Base-by-base conservation (phyloP, 768 basidiomycete genomes). In the Piloderma croceum region DNA sequence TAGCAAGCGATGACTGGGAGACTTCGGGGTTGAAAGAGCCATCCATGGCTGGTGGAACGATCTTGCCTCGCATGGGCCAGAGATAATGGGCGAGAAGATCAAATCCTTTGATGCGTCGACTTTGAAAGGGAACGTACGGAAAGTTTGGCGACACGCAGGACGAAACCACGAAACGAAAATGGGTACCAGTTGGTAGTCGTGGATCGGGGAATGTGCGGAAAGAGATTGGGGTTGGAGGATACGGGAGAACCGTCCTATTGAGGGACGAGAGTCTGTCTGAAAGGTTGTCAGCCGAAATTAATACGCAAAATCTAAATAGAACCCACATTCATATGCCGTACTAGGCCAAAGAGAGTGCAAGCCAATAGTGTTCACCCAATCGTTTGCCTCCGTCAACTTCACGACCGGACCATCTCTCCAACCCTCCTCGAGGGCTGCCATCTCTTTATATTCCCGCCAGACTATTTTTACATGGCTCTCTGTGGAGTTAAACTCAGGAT, bases 121-220 rank as follows among this genome's bases (percentile, higher is more conserved):
- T 64, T 42, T 74, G 59, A 47, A 68, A 61, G 17, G 77, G 82
- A 3, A 69, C 63, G 58, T 86, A 86, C 3, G 86, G 86, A 54
- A 83, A 88, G 49, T 84, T 85, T 9, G 82, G 79, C 5, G 68
- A 74, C 34, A 79, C 63, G 54, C 85, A 88, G 4, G 78, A 81
- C 1, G 81, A 69, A 13, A 74, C 76, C 17, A 86, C 55, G 57
- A 88, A 90, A 36, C 79, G 76, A 65, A 83, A 85, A 53, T 73
- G 73, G 23, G 61, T 63, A 21, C 75, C 74, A 18, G 64, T 57
- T 6, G 69, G 52, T 17, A 84, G 66, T 7, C 74, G 68, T 6
- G 81, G 71, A 55, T 89, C 86, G 3, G 86, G 84, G 61, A 82
- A 84, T 6, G 86, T 90, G 43, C 65, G 75, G 66, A 90, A 88